Evolutionary conservation across 768 basidiomycete genomes (phyloP).

Genomic region (Clavaria fumosa): DNA sequence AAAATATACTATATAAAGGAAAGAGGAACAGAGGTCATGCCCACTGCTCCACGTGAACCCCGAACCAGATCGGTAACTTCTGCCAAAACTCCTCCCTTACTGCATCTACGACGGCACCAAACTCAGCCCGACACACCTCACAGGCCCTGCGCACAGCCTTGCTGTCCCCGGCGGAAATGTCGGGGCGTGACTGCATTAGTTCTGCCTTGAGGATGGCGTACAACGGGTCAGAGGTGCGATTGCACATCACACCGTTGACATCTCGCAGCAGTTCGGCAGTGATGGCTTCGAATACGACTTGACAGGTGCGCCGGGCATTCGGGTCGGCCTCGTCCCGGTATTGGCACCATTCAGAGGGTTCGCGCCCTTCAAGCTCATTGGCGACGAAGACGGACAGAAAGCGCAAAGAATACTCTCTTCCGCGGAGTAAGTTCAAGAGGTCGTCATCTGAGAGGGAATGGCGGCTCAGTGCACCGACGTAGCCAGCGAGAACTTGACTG

Average conservation of each 20-base stretch:
- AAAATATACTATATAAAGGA: no score
- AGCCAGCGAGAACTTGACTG: conserved; percentile 42
- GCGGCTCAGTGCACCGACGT: conserved; percentile 20
- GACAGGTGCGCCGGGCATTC: conserved; percentile 37
- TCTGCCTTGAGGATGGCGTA: conserved; percentile 56
- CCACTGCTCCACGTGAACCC: conserved; percentile 24
- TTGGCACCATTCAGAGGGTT: conserved; percentile 33
- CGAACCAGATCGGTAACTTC: conserved; percentile 51
- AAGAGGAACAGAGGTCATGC: neutral
- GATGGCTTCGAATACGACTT: conserved; percentile 56
- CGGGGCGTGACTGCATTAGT: conserved; percentile 46
- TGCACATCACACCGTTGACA: conserved; percentile 49
- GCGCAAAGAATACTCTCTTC: conserved; percentile 57
- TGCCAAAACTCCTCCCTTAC: conserved; percentile 53
- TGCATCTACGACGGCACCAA: conserved; percentile 40
- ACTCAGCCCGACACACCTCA: conserved; percentile 48
- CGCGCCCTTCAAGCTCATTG: conserved; percentile 54
- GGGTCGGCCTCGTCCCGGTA: conserved; percentile 32
- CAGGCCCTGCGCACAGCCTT: conserved; percentile 37
- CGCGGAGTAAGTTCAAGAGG: conserved; percentile 44
- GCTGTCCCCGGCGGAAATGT: conserved; percentile 27
- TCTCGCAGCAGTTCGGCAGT: conserved; percentile 64
- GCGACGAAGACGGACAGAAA: conserved; percentile 68
- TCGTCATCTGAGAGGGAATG: conserved; percentile 36
- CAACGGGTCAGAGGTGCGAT: conserved; percentile 53